phyloP scores from a whole-genome alignment of 805 yeast genomes.

The Candida incommunis region DNA sequence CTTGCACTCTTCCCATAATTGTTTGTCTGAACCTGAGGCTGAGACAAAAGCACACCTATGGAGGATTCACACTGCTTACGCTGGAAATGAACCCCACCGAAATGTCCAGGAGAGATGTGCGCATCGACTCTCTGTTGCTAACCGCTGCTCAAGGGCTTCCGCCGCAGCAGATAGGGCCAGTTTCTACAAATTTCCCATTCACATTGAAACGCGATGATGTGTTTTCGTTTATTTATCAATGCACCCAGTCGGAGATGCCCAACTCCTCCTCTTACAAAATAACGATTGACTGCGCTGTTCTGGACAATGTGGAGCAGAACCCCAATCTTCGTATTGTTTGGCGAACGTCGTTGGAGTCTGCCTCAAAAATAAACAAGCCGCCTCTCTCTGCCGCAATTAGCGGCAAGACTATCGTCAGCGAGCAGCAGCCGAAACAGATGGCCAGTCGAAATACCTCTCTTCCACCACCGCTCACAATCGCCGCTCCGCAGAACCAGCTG shows the following conservation, averaged over 20 bases:
- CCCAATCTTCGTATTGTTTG: neutral
- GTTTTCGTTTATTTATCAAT: neutral
- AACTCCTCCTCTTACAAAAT: neutral
- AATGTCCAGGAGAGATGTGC: neutral
- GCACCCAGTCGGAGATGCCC: neutral
- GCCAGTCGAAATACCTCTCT: neutral
- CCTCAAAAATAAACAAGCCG: neutral
- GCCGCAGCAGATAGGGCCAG: neutral
- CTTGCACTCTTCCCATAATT: neutral
- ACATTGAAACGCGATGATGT: neutral
- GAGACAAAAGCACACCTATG: neutral
- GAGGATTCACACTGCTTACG: neutral
- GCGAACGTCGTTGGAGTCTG: neutral
- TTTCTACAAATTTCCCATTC: neutral
- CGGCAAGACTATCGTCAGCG: too few species aligned
- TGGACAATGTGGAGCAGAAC: neutral
- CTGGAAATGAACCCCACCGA: neutral
- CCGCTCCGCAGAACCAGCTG: neutral
- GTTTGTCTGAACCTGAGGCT: neutral
- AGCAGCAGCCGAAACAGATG: neutral
- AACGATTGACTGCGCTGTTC: neutral
- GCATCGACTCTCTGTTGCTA: neutral
- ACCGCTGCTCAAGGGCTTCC: neutral
- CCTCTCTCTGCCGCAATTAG: too few species aligned
- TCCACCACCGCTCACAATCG: neutral